Conservation (phyloP, 257 asterid species). For the Fraxinus cuspidata region DNA sequence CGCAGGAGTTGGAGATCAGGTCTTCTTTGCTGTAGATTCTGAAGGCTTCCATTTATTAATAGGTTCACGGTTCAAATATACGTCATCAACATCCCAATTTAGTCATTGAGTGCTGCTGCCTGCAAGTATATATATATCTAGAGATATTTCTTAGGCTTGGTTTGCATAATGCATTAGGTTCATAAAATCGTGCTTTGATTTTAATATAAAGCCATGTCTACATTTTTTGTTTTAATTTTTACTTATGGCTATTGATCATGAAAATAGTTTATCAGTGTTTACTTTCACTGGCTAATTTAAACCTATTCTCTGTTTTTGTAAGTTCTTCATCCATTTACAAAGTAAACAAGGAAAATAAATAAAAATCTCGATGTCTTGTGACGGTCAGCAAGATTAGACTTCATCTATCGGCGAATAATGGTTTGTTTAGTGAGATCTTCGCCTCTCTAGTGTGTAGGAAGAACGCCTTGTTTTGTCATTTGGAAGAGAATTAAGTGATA, state of each 20-base stretch:
- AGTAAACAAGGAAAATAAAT: not conserved
- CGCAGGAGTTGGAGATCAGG: slow-evolving; percentile 79
- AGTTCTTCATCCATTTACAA: too few species aligned
- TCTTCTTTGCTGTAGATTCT: slow-evolving; percentile 87
- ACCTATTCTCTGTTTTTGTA: not conserved
- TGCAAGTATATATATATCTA: slow-evolving; percentile 40
- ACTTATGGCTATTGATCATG: not conserved
- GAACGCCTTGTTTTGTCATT: too few species aligned
- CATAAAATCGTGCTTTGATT: slow-evolving; percentile 29
- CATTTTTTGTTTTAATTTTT: slow-evolving; percentile 6
- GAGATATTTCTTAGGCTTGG: slow-evolving; percentile 37
- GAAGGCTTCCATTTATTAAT: slow-evolving; percentile 26
- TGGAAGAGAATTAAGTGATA: too few species aligned
- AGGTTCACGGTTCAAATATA: slow-evolving; percentile 43
- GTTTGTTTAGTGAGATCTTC: too few species aligned
- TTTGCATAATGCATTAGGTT: slow-evolving; percentile 36
- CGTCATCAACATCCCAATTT: slow-evolving; percentile 23
- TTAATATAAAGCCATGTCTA: slow-evolving; percentile 6
- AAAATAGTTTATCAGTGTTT: not conserved
- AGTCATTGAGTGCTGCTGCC: slow-evolving; percentile 29
- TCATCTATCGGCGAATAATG: too few species aligned
- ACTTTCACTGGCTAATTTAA: not conserved
- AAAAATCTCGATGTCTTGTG: not conserved
- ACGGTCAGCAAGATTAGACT: too few species aligned
- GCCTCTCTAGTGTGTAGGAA: too few species aligned